Conservation (phyloP, 345 rosid species). For the Firmiana major region DNA sequence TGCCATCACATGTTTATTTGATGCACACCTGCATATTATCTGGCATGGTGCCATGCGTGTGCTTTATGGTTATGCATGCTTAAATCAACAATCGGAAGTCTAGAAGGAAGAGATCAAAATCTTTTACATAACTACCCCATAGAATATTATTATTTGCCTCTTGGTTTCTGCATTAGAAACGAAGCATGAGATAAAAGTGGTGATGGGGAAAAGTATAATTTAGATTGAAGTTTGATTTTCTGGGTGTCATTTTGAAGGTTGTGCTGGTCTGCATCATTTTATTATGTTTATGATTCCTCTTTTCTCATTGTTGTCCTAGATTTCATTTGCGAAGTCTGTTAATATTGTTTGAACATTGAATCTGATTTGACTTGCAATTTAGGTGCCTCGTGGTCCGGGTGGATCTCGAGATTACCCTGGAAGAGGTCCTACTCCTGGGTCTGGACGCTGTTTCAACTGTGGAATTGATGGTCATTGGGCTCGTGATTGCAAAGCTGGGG, state of each 20-base stretch:
- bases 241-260: background rate
- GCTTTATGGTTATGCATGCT: background rate
- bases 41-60: background rate
- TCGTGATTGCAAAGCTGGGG: slow-evolving; percentile 87
- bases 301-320: background rate
- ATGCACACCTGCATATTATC: background rate
- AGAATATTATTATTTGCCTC: background rate
- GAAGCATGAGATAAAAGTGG: background rate
- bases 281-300: background rate
- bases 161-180: background rate
- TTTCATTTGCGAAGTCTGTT: background rate
- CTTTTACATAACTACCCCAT: background rate
- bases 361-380: slow-evolving; percentile 12
- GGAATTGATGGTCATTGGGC: slow-evolving; percentile 94
- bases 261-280: background rate
- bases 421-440: slow-evolving; percentile 82
- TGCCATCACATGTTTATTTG: background rate
- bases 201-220: background rate
- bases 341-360: background rate
- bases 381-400: slow-evolving; percentile 75
- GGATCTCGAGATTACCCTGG: slow-evolving; percentile 70
- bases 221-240: background rate
- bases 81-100: background rate
- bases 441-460: slow-evolving; percentile 80
- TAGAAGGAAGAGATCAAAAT: background rate